Percentiles rank a stretch among this genome's conserved stretches.
These are phyloP conservation scores for Periconia macrospinosa DNA, from an alignment of 2,329 filamentous ascomycete species.

Conservation along the genomic window DNA sequence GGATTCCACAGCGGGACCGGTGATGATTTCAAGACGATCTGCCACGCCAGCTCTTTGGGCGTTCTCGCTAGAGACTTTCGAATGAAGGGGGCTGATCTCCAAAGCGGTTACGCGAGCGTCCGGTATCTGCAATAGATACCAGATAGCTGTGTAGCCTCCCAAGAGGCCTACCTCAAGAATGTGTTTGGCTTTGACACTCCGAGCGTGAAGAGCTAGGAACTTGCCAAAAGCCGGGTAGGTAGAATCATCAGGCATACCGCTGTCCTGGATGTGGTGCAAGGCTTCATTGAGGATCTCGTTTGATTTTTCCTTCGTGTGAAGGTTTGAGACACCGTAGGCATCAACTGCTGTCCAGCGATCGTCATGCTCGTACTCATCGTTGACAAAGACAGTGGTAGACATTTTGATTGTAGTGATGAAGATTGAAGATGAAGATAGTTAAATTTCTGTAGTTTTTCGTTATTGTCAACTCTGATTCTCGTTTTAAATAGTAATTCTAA, in stretches of 20 bases:
- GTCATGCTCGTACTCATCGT: conserved; percentile 26
- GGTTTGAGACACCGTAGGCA: conserved; percentile 36
- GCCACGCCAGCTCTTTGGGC: conserved; percentile 44
- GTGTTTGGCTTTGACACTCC: conserved; percentile 27
- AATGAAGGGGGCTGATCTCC: conserved; percentile 52
- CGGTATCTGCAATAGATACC: conserved; percentile 49
- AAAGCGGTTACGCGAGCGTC: conserved; percentile 52
- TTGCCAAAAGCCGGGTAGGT: conserved; percentile 39
- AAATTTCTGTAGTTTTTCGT: too few relatives aligned
- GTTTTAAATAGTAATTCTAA: too few relatives aligned
- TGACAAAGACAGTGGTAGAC: background rate
- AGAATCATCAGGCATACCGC: conserved; percentile 39
- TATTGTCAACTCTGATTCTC: too few relatives aligned
- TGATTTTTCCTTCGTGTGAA: conserved; percentile 32
- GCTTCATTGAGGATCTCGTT: conserved; percentile 28
- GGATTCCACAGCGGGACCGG: conserved; percentile 51
- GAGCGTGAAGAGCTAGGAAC: conserved; percentile 36
- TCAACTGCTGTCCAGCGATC: conserved; percentile 46
- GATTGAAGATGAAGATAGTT: background rate
- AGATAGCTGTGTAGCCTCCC: conserved; percentile 58
- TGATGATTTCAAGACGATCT: conserved; percentile 48
- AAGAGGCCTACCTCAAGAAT: conserved; percentile 59
- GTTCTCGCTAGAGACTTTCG: conserved; percentile 52
- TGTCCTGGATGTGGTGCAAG: conserved; percentile 17
- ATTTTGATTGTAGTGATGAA: background rate